Conservation (phyloP, 495 filamentous ascomycete genomes). For the Filosporella fistucella region DNA sequence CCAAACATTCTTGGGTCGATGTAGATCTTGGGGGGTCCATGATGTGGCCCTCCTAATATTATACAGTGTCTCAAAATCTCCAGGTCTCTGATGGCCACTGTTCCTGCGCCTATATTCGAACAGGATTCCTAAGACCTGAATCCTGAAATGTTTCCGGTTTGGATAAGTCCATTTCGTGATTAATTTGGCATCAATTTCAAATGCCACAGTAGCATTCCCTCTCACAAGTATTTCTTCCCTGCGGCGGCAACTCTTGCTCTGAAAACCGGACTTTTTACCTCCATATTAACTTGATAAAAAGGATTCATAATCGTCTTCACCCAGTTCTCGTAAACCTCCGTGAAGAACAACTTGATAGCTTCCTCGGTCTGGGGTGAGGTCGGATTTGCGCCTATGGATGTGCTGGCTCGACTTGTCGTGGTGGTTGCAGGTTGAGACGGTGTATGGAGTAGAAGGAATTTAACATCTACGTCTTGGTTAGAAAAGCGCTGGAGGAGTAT, state of each 20-base stretch:
- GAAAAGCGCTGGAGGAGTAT: neutral
- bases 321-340: conserved; percentile 90
- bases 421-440: conserved; percentile 42
- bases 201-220: neutral
- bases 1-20: no score
- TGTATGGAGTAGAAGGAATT: conserved; percentile 88
- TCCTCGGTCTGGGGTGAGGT: conserved; percentile 87
- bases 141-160: no score
- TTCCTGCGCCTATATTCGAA: no score
- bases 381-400: conserved; percentile 74
- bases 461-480: conserved; percentile 43
- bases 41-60: no score
- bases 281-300: conserved; percentile 80
- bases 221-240: conserved; percentile 85
- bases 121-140: no score
- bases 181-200: neutral
- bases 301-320: conserved; percentile 97
- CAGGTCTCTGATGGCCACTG: no score
- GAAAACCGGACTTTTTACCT: conserved; percentile 82
- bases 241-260: conserved; percentile 73
- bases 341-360: conserved; percentile 88
- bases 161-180: no score
- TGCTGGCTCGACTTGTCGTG: conserved; percentile 45
- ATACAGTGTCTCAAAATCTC: no score
- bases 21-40: no score